phyloP scores from a whole-genome alignment of 208 protist species.

The Strigomonas culicis region DNA sequence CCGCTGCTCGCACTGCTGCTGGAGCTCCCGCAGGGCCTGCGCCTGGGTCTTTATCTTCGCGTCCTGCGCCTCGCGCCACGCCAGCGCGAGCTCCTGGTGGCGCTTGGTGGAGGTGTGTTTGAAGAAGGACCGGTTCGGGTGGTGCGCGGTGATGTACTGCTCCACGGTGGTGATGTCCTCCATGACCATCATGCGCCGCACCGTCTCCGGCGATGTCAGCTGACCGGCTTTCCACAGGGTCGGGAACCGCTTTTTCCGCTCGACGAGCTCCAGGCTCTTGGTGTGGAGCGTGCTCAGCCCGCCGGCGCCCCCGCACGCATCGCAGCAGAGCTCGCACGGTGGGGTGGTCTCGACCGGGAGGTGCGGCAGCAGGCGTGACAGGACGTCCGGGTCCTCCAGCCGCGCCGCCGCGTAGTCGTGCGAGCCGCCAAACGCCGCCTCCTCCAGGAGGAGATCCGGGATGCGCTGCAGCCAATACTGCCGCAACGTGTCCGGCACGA shows the following conservation, averaged over 20 bases:
- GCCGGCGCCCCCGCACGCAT: slow-evolving; percentile 33
- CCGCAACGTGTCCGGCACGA: slow-evolving; percentile 42
- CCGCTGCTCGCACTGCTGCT: slow-evolving; percentile 17
- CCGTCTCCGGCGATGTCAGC: slow-evolving; percentile 2
- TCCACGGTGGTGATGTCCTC: slow-evolving; percentile 34
- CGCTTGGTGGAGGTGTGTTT: slow-evolving; percentile 29
- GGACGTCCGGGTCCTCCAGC: slow-evolving; percentile 17
- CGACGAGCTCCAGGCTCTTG: slow-evolving; percentile 19
- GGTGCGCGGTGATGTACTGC: slow-evolving; percentile 45
- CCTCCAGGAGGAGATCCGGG: slow-evolving; percentile 25
- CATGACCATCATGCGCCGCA: slow-evolving; percentile 6
- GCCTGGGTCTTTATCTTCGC: slow-evolving; percentile 38
- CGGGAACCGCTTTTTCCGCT: slow-evolving; percentile 32
- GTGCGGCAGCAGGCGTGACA: slow-evolving; percentile 28
- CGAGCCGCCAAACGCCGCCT: slow-evolving; percentile 20
- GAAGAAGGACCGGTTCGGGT: slow-evolving; percentile 67
- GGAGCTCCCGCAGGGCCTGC: not conserved
- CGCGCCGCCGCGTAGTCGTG: slow-evolving; percentile 15
- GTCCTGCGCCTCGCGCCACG: slow-evolving; percentile 7
- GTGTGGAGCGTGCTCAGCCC: slow-evolving; percentile 26
- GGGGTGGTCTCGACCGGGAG: slow-evolving; percentile 26
- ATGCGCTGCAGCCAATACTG: slow-evolving; percentile 45
- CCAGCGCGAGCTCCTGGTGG: not conserved
- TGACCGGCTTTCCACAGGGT: slow-evolving; percentile 41
- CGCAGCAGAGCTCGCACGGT: slow-evolving; percentile 40